A percentile compares a stretch with the other conserved stretches of the same genome.
Evolutionary conservation across 345 rosid genomes (phyloP).

Genomic region (thale cress (Arabidopsis thaliana)): TAIR10.1 NC_003071.7:17402001-17402500

Average conservation of each 20-base stretch:
- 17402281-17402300: conserved; percentile 99
- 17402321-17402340: conserved; percentile 99
- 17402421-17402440: background rate
- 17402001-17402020: conserved; percentile 84
- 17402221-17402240: conserved; percentile 24
- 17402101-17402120: conserved; percentile 71
- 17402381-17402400: conserved; percentile 3
- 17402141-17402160: conserved; percentile 41
- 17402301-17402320: conserved; percentile 99
- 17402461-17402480: background rate
- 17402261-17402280: conserved; percentile 97
- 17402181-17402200: conserved; percentile 9
- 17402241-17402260: conserved; percentile 76
- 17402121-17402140: conserved; percentile 46
- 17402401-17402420: background rate
- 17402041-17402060: conserved; percentile 3
- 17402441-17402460: conserved; percentile 5
- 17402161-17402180: conserved; percentile 43
- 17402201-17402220: background rate
- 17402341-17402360: conserved; percentile 11
- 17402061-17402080: conserved; percentile 28
- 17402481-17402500: background rate
- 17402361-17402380: conserved; percentile 27
- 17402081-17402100: conserved; percentile 58
- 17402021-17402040: conserved; percentile 29